phyloP scores from a whole-genome alignment of 371 early-diverging fungal genomes.

The Blakeslea trispora region DNA sequence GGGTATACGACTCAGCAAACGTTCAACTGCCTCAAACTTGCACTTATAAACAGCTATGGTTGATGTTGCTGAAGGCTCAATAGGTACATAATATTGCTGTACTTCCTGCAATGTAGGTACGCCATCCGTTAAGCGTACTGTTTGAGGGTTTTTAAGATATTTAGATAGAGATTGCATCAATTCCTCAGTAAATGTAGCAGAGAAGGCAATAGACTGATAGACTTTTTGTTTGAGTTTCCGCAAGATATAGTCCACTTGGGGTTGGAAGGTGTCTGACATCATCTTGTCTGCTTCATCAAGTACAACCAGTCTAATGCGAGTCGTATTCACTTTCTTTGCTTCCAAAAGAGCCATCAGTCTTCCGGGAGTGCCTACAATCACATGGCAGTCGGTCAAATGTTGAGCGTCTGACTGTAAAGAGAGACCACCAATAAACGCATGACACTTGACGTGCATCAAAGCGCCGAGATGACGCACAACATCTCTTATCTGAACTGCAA shows the following conservation, averaged over 20 bases:
- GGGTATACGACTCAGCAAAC: slow-evolving; percentile 52
- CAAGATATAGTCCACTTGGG: slow-evolving; percentile 40
- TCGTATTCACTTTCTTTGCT: slow-evolving; percentile 59
- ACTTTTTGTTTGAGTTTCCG: slow-evolving; percentile 21
- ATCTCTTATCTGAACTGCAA: slow-evolving; percentile 87
- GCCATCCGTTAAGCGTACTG: slow-evolving; percentile 58
- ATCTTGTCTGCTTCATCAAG: slow-evolving; percentile 97
- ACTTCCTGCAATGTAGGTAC: slow-evolving; percentile 63
- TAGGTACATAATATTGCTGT: slow-evolving; percentile 53
- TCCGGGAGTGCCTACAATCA: slow-evolving; percentile 94
- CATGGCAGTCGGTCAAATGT: slow-evolving; percentile 65
- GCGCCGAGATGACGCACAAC: slow-evolving; percentile 60
- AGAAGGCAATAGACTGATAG: slow-evolving; percentile 65
- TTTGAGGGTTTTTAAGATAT: slow-evolving; percentile 53
- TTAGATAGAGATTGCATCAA: slow-evolving; percentile 38
- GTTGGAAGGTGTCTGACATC: slow-evolving; percentile 55
- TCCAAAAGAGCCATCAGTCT: slow-evolving; percentile 82
- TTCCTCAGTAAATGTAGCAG: slow-evolving; percentile 63
- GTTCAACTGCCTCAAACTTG: slow-evolving; percentile 55
- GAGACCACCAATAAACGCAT: slow-evolving; percentile 89
- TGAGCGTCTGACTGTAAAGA: slow-evolving; percentile 68
- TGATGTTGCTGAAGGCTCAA: slow-evolving; percentile 15
- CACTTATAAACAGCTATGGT: slow-evolving; percentile 40
- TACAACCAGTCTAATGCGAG: slow-evolving; percentile 78
- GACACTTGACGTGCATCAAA: slow-evolving; percentile 64